Evolutionary conservation across 352 stramenopile species (phyloP).

Genomic region (Elongisporangium undulatum): DNA sequence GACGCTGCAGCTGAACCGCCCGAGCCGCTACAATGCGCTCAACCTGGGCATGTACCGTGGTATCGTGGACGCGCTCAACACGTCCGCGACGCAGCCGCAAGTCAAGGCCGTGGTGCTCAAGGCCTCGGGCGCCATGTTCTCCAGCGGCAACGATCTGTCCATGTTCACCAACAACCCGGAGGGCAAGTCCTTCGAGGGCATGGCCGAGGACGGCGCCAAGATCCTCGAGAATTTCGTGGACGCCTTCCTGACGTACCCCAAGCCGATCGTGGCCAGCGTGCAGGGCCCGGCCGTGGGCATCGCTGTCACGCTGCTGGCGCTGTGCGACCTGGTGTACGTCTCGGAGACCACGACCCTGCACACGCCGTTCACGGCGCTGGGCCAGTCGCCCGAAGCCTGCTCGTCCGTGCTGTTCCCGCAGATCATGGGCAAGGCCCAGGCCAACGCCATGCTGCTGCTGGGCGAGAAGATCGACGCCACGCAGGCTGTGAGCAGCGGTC

Average conservation of each 20-base stretch:
- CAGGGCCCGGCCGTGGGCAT: conserved; percentile 90
- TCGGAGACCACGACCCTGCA: conserved; percentile 86
- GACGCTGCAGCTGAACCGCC: conserved; percentile 76
- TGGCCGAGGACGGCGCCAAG: conserved; percentile 50
- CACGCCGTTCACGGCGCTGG: conserved; percentile 90
- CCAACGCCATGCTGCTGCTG: conserved; percentile 88
- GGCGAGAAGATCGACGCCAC: conserved; percentile 79
- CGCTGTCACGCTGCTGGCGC: conserved; percentile 79
- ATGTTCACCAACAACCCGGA: conserved; percentile 66
- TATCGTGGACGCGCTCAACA: conserved; percentile 64
- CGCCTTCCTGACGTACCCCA: conserved; percentile 84
- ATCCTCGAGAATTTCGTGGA: conserved; percentile 65
- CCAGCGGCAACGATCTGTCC: conserved; percentile 84
- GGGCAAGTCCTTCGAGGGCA: conserved; percentile 47
- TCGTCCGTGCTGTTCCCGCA: conserved; percentile 82
- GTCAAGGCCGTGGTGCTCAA: conserved; percentile 87
- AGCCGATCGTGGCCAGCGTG: conserved; percentile 87
- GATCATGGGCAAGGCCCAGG: conserved; percentile 81
- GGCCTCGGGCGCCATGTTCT: conserved; percentile 85
- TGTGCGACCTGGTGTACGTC: conserved; percentile 90
- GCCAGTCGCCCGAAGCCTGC: conserved; percentile 89
- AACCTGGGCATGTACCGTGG: conserved; percentile 80
- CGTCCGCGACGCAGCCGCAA: conserved; percentile 49
- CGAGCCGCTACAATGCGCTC: conserved; percentile 86
- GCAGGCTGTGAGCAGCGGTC: conserved; percentile 34